Evolutionary conservation across 1,284 basidiomycete species (phyloP), one percentile per base, ranked within the genome.

Genomic region (Gymnopus androsaceus): DNA sequence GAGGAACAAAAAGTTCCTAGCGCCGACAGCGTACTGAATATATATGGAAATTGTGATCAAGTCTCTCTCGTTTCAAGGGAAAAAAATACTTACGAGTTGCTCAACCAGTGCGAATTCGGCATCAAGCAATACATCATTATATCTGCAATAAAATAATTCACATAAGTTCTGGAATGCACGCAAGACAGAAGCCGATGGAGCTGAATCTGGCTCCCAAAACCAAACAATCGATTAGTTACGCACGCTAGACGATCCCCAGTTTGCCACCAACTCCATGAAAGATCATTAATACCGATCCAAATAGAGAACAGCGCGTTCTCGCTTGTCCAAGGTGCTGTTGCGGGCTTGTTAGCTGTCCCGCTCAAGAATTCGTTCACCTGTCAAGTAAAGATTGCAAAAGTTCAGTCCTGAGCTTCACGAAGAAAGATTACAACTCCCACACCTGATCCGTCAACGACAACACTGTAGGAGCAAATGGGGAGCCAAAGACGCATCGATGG

Each of bases 201-300:
- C 40, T 12, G 44, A 46, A 7, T 12, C 14, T 12, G 31, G 19
- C 5, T 17, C 37, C n/a, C n/a, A 21, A 17, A 34, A n/a, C 7
- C 6, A 11, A 36, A 21, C 12, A 49, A n/a, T n/a, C n/a, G n/a
- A n/a, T 3, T 17, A 17, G 5, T 5, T 17, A 71, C 79, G 63
- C 61, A 83, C 82, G 77, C 79, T 54, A 63, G 67, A 4, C 81
- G 74, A 60, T 80, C 73, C 0, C 80, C 80, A 46, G 69, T 62
- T 55, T 67, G 34, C 51, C 74, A 78, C 58, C 73, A 84, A 48
- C 75, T 80, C 61, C 79, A 79, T 8, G 80, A 81, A 45, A 85
- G 79, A 64, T 84, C 83, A 62, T 85, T 85, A 60, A 84, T 80
- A 0, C 83, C 83, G 53, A 85, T 84, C 75, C 75, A 85, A 38